A percentile compares a stretch with the other conserved stretches of the same genome.
These are phyloP conservation scores for Apiospora koreana DNA, from an alignment of 2,329 filamentous ascomycete species.

Conservation along the genomic window DNA sequence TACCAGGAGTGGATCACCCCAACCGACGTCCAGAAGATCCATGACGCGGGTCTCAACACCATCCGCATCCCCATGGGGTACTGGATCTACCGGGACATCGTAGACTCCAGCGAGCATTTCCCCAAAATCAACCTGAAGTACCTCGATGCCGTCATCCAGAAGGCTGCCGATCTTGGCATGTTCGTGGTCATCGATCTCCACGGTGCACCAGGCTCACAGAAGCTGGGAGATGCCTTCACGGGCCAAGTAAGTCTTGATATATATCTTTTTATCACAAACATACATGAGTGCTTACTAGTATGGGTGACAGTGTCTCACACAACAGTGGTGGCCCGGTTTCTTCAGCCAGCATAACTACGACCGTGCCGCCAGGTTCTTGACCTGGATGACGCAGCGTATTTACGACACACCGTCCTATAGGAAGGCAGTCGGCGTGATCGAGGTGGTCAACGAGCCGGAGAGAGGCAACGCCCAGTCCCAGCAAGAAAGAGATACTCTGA, in stretches of 20 bases:
- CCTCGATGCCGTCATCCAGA: slow-evolving; percentile 28
- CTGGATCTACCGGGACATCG: slow-evolving; percentile 53
- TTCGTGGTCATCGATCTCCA: slow-evolving; percentile 48
- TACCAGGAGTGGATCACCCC: slow-evolving; percentile 52
- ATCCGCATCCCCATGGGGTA: slow-evolving; percentile 57
- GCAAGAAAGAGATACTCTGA: slow-evolving; percentile 27
- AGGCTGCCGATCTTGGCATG: slow-evolving; percentile 40
- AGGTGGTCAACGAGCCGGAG: slow-evolving; percentile 48
- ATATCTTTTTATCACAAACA: not conserved
- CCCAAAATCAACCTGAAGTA: slow-evolving; percentile 48
- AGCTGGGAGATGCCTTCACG: slow-evolving; percentile 39
- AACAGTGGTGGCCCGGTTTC: slow-evolving; percentile 39
- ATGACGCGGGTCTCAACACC: slow-evolving; percentile 52
- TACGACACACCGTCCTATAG: slow-evolving; percentile 37
- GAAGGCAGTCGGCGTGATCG: slow-evolving; percentile 48
- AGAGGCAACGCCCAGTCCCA: slow-evolving; percentile 20
- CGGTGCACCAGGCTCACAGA: slow-evolving; percentile 43
- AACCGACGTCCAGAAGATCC: slow-evolving; percentile 50
- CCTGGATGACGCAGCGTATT: slow-evolving; percentile 44
- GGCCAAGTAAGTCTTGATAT: slow-evolving; percentile 23
- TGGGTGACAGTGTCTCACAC: slow-evolving; percentile 14
- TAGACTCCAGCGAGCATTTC: slow-evolving; percentile 52
- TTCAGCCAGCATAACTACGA: slow-evolving; percentile 48
- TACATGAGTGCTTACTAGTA: not conserved
- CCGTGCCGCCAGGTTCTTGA: slow-evolving; percentile 44